Percentiles rank a stretch among this genome's conserved stretches.
These are phyloP conservation scores for Xanthoparmelia taractica DNA, from an alignment of 495 filamentous ascomycete genomes.

Conservation along the genomic window DNA sequence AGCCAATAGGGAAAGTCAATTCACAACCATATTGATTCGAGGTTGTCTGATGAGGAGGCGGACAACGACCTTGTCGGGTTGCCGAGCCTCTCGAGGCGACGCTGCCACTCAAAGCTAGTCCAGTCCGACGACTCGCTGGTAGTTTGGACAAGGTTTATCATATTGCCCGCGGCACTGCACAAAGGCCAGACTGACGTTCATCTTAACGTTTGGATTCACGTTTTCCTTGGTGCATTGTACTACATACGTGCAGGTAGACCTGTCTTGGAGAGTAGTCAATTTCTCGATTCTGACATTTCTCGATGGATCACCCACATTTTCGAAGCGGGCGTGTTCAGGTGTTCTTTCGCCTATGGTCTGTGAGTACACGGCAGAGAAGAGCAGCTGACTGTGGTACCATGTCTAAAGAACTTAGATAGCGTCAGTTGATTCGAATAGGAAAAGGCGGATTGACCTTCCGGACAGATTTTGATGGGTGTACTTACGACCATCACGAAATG, in stretches of 20 bases:
- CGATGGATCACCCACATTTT: background rate
- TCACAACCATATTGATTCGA: background rate
- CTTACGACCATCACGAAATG: no score
- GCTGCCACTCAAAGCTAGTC: conserved; percentile 7
- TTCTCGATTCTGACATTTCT: background rate
- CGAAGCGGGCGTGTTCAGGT: conserved; percentile 6
- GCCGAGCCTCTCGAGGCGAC: background rate
- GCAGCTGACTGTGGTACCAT: no score
- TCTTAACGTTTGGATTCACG: background rate
- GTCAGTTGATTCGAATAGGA: no score
- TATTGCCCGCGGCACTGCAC: background rate
- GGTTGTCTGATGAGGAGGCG: background rate
- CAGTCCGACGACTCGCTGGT: background rate
- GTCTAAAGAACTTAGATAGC: no score
- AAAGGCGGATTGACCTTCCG: no score
- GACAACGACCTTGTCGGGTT: no score
- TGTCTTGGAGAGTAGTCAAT: background rate
- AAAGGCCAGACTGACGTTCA: background rate
- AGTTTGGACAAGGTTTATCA: background rate
- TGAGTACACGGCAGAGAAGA: no score
- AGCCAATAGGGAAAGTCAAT: no score
- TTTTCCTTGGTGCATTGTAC: background rate
- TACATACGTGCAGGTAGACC: conserved; percentile 2
- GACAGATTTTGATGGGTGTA: no score
- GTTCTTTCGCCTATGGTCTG: conserved; percentile 15